phyloP scores from a whole-genome alignment of 2,329 filamentous ascomycete species.

The Exophiala phaeomuriformis region DNA sequence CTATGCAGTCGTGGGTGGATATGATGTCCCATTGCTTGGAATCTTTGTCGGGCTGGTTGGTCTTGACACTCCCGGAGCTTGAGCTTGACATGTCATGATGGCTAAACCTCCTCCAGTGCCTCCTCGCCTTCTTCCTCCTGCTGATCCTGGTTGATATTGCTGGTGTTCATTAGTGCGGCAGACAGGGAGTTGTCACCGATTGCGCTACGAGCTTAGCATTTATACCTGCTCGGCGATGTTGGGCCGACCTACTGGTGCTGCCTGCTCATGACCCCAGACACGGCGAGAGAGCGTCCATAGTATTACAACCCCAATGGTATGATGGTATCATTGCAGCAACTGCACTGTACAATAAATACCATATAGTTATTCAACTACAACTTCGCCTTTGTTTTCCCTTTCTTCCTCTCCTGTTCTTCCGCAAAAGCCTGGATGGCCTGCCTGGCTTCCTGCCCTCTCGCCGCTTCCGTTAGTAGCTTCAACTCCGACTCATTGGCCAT shows the following conservation, averaged over 20 bases:
- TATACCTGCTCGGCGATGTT: no score
- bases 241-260: no score
- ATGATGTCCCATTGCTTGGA: neutral
- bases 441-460: neutral
- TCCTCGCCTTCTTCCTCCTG: neutral
- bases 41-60: neutral
- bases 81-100: no score
- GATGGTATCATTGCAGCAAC: neutral
- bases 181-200: neutral
- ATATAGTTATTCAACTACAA: neutral
- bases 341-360: neutral
- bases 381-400: neutral
- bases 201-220: no score
- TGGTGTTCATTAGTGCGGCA: neutral
- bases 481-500: slow-evolving; percentile 8
- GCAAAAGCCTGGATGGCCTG: neutral
- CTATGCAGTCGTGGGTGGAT: neutral
- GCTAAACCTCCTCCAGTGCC: neutral
- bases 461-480: neutral
- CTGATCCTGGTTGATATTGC: neutral
- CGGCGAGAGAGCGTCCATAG: no score
- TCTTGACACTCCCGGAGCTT: neutral
- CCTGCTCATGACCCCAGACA: no score
- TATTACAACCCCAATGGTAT: neutral
- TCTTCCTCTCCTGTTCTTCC: neutral